Percentiles rank a stretch among this genome's conserved stretches.
phyloP scores from a whole-genome alignment of 768 basidiomycete genomes.

The Agaricus subrufescens region DNA sequence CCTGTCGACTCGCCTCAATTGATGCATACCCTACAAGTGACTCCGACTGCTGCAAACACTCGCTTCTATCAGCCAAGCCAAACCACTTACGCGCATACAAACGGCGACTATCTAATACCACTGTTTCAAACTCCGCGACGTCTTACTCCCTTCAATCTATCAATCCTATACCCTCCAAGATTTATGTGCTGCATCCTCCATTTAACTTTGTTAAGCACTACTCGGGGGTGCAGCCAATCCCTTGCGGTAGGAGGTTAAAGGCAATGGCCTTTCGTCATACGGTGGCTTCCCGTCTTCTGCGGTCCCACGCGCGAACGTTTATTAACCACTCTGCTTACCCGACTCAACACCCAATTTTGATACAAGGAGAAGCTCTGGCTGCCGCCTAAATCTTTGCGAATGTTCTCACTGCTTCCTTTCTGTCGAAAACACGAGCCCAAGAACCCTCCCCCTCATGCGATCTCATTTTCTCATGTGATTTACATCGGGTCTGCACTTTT shows the following conservation, averaged over 20 bases:
- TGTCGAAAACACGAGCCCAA: too few species aligned
- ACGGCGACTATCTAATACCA: neutral
- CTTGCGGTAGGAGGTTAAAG: neutral
- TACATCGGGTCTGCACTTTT: too few species aligned
- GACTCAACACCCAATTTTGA: too few species aligned
- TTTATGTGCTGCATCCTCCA: neutral
- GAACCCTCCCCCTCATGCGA: too few species aligned
- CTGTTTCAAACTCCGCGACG: conserved; percentile 2
- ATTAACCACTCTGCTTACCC: too few species aligned
- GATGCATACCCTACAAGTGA: too few species aligned
- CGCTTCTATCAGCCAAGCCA: neutral
- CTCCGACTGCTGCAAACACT: too few species aligned
- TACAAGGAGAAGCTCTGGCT: too few species aligned
- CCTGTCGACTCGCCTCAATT: too few species aligned
- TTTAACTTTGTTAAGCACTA: neutral
- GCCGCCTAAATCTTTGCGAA: too few species aligned
- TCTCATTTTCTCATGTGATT: too few species aligned
- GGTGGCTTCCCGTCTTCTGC: neutral
- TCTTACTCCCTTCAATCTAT: neutral
- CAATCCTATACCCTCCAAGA: neutral
- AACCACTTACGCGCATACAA: neutral
- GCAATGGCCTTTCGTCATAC: neutral
- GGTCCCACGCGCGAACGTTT: neutral
- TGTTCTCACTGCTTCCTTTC: too few species aligned
- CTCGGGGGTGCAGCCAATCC: neutral